Base-by-base conservation (phyloP, 257 asterid species). In the Gynochthodes officinalis region DNA sequence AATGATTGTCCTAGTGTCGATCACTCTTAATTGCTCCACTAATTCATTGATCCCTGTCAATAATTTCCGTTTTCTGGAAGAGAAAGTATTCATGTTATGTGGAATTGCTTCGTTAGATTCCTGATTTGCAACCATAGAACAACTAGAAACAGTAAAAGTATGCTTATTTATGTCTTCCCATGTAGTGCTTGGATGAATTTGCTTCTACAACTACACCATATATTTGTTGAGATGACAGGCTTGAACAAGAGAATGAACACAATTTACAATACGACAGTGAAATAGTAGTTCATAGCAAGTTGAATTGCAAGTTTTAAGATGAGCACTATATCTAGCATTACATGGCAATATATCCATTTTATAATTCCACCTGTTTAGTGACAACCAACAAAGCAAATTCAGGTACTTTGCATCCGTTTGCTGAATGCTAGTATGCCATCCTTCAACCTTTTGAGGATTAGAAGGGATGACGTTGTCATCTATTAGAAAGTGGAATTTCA, bases 401-500 rank as follows among this genome's bases (percentile, higher is more conserved):
- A 18, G 43, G 48, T 44, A 42, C 58, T 73, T 52, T 42, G 57
- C n/a, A 48, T 75, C 58, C 15, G 57, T 48, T 67, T 61, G 62
- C 54, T 35, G 4, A 19, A 63, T 42, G 21, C 57, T 66, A 59
- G 65, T 63, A 67, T 64, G 72, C 73, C 72, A 75, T 70, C 30
- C 70, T 67, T 60, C 33, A 60, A 37, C 81, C 42, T 73, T 37
- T 77, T 46, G 54, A 44, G 60, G n/a, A 60, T 43, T 37, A 44
- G 75, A 30, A 65, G 74, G 65, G 49, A 69, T 46, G 30, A 18
- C 77, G 65, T 52, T 64, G 65, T 64, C 64, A 64, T 23, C 59
- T 63, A 73, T 55, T 58, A 35, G 64, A 72, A 64, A 68, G 67
- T 50, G 72, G 54, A 73, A 73, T 64, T 73, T 71, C 61, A 66